These are phyloP conservation scores for Gossypioides kirkii DNA, from an alignment of 345 rosid genomes.

Conservation along the genomic window DNA sequence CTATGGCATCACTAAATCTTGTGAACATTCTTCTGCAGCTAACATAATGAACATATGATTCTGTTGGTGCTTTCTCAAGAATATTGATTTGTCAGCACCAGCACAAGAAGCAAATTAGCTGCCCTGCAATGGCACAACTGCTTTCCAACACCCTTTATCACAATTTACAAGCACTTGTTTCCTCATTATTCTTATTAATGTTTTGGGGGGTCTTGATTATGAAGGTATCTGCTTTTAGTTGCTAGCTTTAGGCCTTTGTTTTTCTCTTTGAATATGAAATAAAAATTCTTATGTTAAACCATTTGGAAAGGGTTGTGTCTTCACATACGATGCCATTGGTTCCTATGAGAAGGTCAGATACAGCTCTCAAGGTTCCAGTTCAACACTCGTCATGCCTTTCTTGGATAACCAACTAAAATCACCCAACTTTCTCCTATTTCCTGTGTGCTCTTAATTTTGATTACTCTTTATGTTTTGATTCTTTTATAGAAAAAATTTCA, in stretches of 20 bases:
- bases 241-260: too few species aligned
- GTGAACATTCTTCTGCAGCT: background rate
- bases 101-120: constrained; percentile 42
- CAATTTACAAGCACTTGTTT: constrained; percentile 71
- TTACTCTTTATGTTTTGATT: background rate
- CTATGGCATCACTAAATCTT: background rate
- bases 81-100: constrained; percentile 88
- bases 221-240: constrained; percentile 44
- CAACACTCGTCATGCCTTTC: constrained; percentile 81
- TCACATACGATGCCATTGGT: constrained; percentile 91
- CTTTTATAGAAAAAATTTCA: constrained; percentile 6
- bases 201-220: constrained; percentile 86
- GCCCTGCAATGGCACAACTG: too few species aligned
- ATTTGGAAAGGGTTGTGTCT: constrained; percentile 88
- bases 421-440: constrained; percentile 94
- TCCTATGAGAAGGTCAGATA: constrained; percentile 95
- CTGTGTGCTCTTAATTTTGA: constrained; percentile 33
- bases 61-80: background rate
- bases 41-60: background rate
- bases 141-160: constrained; percentile 24
- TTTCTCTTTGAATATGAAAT: background rate
- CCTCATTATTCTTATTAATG: constrained; percentile 89
- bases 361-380: constrained; percentile 90
- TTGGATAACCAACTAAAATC: constrained; percentile 93
- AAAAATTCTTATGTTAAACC: background rate